Conservation (phyloP, 2,329 filamentous ascomycete genomes). For the Fusarium praegraminearum region DNA sequence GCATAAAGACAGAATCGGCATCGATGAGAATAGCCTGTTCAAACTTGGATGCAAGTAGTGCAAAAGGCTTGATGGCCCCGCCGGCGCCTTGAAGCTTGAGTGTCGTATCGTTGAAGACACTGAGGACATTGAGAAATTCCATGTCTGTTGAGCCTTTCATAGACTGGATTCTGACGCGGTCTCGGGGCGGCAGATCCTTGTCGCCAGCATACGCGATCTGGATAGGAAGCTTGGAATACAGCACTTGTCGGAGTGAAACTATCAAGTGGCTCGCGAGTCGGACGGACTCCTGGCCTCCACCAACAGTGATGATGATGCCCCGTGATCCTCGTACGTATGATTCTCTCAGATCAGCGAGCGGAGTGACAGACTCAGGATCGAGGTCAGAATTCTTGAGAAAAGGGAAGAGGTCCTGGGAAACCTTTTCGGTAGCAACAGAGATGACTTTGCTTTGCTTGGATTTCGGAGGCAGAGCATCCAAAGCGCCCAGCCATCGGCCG, state of each 20-base stretch:
- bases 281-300: slow-evolving; percentile 41
- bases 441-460: neutral
- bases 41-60: slow-evolving; percentile 52
- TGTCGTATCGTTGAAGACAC: slow-evolving; percentile 50
- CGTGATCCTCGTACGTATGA: slow-evolving; percentile 20
- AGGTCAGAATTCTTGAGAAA: slow-evolving; percentile 35
- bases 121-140: slow-evolving; percentile 50
- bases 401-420: slow-evolving; percentile 40
- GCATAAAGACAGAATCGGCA: slow-evolving; percentile 55
- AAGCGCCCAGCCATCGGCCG: slow-evolving; percentile 24
- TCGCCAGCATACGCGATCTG: slow-evolving; percentile 54
- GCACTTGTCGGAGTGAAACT: slow-evolving; percentile 46
- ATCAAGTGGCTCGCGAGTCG: slow-evolving; percentile 53
- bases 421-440: slow-evolving; percentile 9
- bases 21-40: slow-evolving; percentile 55
- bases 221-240: slow-evolving; percentile 50
- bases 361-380: slow-evolving; percentile 16
- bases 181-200: slow-evolving; percentile 43
- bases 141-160: slow-evolving; percentile 33
- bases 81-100: slow-evolving; percentile 47
- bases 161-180: slow-evolving; percentile 38
- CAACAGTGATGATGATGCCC: slow-evolving; percentile 53
- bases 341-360: slow-evolving; percentile 45
- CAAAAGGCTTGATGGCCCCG: slow-evolving; percentile 58
- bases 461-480: neutral